Percentiles rank a stretch among this genome's conserved stretches.
phyloP scores from a whole-genome alignment of 2,329 filamentous ascomycete genomes.

The Xylariaceae sp. region DNA sequence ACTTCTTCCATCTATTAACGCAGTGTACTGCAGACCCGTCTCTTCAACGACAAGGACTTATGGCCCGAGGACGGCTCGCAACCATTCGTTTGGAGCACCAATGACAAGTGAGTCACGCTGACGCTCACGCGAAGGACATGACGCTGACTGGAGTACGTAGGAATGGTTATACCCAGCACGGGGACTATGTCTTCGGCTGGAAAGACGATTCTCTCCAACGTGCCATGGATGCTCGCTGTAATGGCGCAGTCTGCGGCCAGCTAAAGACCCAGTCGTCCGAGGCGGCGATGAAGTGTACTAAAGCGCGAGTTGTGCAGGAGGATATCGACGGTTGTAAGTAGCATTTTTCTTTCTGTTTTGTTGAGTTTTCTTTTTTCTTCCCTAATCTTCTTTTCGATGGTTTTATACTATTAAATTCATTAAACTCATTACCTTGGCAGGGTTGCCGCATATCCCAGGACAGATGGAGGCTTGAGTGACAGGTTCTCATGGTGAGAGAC shows the following conservation, averaged over 20 bases:
- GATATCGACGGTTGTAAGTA: conserved; percentile 27
- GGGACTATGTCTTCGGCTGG: conserved; percentile 40
- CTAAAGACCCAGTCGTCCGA: conserved; percentile 21
- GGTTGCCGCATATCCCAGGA: too few relatives aligned
- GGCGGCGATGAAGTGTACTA: conserved; percentile 22
- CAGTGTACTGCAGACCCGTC: conserved; percentile 12
- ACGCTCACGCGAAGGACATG: too few relatives aligned
- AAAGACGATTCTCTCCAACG: conserved; percentile 36
- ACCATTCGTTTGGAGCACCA: conserved; percentile 26
- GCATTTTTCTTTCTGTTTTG: neutral
- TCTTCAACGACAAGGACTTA: conserved; percentile 22
- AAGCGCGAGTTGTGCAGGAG: conserved; percentile 15
- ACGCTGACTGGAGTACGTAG: conserved; percentile 6
- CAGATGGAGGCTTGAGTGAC: too few relatives aligned
- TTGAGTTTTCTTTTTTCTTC: too few relatives aligned
- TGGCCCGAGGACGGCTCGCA: conserved; percentile 26
- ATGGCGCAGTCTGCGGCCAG: conserved; percentile 21
- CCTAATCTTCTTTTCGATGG: too few relatives aligned
- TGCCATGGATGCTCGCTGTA: conserved; percentile 36
- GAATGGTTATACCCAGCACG: conserved; percentile 26
- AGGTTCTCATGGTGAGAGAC: too few relatives aligned
- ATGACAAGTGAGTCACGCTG: conserved; percentile 12
- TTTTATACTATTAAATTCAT: too few relatives aligned
- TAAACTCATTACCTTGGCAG: too few relatives aligned
- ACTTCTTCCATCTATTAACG: too few relatives aligned